These are phyloP conservation scores for Nasturtium officinale DNA, from an alignment of 345 rosid species.

Conservation along the genomic window DNA sequence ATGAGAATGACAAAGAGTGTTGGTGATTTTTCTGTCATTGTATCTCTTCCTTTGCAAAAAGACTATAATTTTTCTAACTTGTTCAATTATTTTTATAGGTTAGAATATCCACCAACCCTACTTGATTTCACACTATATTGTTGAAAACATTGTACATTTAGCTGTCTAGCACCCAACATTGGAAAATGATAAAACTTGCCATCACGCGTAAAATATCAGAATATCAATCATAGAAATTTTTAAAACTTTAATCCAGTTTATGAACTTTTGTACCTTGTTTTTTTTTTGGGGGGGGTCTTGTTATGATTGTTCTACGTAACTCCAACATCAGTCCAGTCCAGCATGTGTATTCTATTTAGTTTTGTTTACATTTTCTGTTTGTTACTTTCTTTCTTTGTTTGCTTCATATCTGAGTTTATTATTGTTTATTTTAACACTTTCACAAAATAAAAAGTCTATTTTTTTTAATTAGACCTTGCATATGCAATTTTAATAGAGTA, in stretches of 20 bases:
- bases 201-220: not conserved
- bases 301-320: not conserved
- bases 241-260: not conserved
- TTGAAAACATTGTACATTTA: not conserved
- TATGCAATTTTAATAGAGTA: not conserved
- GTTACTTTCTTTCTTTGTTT: no score
- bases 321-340: not conserved
- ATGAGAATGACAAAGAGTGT: constrained; percentile 1
- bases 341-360: no score
- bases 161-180: not conserved
- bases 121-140: constrained; percentile 12
- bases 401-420: not conserved
- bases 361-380: no score
- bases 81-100: not conserved
- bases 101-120: constrained; percentile 3
- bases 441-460: not conserved
- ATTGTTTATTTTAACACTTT: not conserved
- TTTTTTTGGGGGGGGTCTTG: no score
- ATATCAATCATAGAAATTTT: not conserved
- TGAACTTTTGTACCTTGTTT: no score
- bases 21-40: constrained; percentile 5
- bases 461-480: not conserved
- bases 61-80: not conserved
- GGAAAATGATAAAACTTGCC: not conserved
- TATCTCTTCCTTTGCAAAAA: not conserved